phyloP scores from a whole-genome alignment of 2,329 filamentous ascomycete species.

The Apiospora rasikravindrae region DNA sequence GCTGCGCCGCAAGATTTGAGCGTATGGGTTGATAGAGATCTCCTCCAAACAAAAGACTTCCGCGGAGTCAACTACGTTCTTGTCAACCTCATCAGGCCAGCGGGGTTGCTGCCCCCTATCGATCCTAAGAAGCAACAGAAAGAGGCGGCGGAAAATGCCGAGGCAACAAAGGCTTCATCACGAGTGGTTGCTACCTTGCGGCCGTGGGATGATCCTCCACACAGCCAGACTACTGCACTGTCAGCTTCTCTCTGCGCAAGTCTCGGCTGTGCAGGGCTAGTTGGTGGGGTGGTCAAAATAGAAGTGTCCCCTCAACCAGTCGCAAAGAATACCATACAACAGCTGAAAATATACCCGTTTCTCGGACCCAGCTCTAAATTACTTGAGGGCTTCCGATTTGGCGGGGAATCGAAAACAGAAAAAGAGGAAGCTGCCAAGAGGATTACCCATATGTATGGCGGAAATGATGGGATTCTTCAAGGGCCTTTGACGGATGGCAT shows the following conservation, averaged over 20 bases:
- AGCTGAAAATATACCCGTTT: slow-evolving; percentile 84
- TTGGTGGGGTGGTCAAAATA: slow-evolving; percentile 86
- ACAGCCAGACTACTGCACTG: slow-evolving; percentile 78
- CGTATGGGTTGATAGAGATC: slow-evolving; percentile 85
- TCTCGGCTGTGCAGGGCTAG: slow-evolving; percentile 73
- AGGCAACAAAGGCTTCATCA: slow-evolving; percentile 57
- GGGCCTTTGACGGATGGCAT: slow-evolving; percentile 91
- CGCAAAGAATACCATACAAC: slow-evolving; percentile 66
- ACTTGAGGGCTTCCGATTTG: slow-evolving; percentile 77
- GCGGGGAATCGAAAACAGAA: slow-evolving; percentile 83
- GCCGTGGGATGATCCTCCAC: slow-evolving; percentile 86
- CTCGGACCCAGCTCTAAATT: slow-evolving; percentile 58
- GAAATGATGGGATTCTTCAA: slow-evolving; percentile 68
- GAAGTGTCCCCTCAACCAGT: slow-evolving; percentile 79
- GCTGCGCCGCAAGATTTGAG: slow-evolving; percentile 63
- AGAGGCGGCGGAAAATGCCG: slow-evolving; percentile 66
- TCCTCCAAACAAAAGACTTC: slow-evolving; percentile 73
- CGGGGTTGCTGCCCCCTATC: slow-evolving; percentile 72
- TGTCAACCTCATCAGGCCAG: slow-evolving; percentile 86
- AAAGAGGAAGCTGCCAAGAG: slow-evolving; percentile 77
- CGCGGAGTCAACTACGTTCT: slow-evolving; percentile 77
- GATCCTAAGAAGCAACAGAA: slow-evolving; percentile 71
- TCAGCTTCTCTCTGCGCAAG: slow-evolving; percentile 78
- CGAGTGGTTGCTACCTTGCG: slow-evolving; percentile 79
- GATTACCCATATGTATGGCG: slow-evolving; percentile 74